Percentiles rank a stretch among this genome's conserved stretches.
Evolutionary conservation across 495 filamentous ascomycete species (phyloP).

Genomic region (Penicillium bovifimosum): DNA sequence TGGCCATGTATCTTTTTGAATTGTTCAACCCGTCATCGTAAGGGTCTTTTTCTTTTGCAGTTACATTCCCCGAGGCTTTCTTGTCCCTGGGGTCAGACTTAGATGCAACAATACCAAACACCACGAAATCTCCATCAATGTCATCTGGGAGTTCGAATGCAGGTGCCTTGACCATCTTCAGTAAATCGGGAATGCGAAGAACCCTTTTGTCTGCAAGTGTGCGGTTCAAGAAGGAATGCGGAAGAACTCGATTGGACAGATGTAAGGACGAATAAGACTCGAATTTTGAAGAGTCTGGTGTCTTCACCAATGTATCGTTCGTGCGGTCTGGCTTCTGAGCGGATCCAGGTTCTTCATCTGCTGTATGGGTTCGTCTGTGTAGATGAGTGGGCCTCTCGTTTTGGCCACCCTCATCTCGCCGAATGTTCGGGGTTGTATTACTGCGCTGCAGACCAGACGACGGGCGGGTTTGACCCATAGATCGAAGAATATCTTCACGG

Average conservation of each 20-base stretch:
- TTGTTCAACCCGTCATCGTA: constrained; percentile 52
- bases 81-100: constrained; percentile 77
- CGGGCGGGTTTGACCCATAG: constrained; percentile 26
- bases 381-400: constrained; percentile 18
- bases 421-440: constrained; percentile 46
- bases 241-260: constrained; percentile 79
- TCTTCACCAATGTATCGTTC: constrained; percentile 13
- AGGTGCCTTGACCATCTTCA: constrained; percentile 75
- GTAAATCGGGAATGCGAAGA: constrained; percentile 73
- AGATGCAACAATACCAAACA: constrained; percentile 78
- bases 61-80: constrained; percentile 44
- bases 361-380: constrained; percentile 24
- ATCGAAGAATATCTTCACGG: constrained; percentile 59
- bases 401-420: constrained; percentile 17
- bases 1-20: constrained; percentile 80
- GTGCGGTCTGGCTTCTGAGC: constrained; percentile 3
- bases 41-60: constrained; percentile 39
- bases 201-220: constrained; percentile 70
- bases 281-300: constrained; percentile 50
- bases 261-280: constrained; percentile 84
- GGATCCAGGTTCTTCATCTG: constrained; percentile 27
- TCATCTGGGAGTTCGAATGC: constrained; percentile 84
- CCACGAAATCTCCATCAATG: constrained; percentile 76
- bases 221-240: constrained; percentile 70
- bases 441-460: constrained; percentile 41